Base-by-base conservation (phyloP, 2,329 filamentous ascomycete species). In the Botrytis tulipae region DNA sequence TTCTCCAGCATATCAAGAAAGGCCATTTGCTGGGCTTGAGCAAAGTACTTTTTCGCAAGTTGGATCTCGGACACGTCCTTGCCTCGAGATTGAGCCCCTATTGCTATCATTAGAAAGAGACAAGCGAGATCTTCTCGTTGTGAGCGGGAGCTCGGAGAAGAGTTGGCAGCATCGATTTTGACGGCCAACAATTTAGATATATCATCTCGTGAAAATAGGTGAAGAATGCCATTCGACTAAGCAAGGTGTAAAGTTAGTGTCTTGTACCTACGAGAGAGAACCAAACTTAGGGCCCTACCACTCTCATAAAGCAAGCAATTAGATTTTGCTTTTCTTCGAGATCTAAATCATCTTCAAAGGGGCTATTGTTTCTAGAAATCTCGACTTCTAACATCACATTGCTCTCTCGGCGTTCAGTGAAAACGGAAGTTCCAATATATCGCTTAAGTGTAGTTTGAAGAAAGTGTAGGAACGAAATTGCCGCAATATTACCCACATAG, bases 401-500 rank as follows among this genome's bases (percentile, higher is more conserved):
- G n/a, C 35, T 68, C 46, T 40, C 65, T 25, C 51, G 46, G 35
- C 65, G 62, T 54, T 76, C 73, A 25, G 73, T 75, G 32, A 74
- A 75, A 35, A 67, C 57, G 8, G 73, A 72, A 37, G 69, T 74
- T 44, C 74, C 75, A 22, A 76, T 75, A 35, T 76, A 72, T 37
- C 60, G 73, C 51, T 68, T 72, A 16, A 76, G 54, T 20, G 70
- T 73, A 32, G 68, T 63, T 57, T 72, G 74, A 20, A 75, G 67
- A 44, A 73, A 74, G n/a, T 74, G 57, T 29, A 75, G 72, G 40
- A 76, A 76, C 10, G 73, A 71, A 10, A 76, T 60, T 61, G 75
- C 71, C 62, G 75, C 75, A 67, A 65, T 60, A 25, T 75, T 73
- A 14, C 75, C 75, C 25, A 76, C 62, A 70, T 76, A 76, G 22